A percentile compares a stretch with the other conserved stretches of the same genome.
These are phyloP conservation scores for Colletotrichum sp. DNA, from an alignment of 2,329 filamentous ascomycete species.

Conservation along the genomic window DNA sequence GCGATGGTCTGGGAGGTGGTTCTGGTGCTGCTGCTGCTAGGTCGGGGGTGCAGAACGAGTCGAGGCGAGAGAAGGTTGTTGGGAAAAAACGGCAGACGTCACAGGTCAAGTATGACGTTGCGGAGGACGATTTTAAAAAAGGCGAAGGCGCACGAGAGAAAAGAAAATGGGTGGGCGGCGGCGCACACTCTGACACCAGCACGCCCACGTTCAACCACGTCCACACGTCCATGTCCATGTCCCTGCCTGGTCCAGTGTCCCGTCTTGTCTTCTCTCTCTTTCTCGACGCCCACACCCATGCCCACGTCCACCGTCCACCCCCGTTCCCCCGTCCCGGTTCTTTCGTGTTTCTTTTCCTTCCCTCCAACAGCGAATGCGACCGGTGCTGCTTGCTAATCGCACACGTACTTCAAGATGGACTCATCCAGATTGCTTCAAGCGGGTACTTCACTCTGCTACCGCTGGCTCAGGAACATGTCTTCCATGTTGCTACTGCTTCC, in stretches of 20 bases:
- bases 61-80: slow-evolving; percentile 18
- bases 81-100: slow-evolving; percentile 43
- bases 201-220: slow-evolving; percentile 3
- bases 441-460: not conserved
- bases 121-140: slow-evolving; percentile 30
- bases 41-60: slow-evolving; percentile 16
- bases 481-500: not conserved
- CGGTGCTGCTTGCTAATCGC: not conserved
- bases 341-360: not conserved
- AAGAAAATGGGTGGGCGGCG: slow-evolving; percentile 32
- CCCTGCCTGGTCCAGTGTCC: not conserved
- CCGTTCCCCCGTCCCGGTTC: not conserved
- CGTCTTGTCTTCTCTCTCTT: not conserved
- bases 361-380: not conserved
- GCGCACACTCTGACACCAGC: slow-evolving; percentile 20
- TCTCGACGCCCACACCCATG: not conserved
- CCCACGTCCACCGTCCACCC: not conserved
- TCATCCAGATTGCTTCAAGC: not conserved
- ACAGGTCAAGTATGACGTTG: slow-evolving; percentile 49
- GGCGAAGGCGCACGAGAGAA: slow-evolving; percentile 26
- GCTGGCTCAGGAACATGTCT: not conserved
- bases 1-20: not conserved
- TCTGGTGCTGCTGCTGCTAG: not conserved
- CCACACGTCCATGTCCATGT: not conserved
- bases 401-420: not conserved